phyloP scores from a whole-genome alignment of 345 rosid species.

The Reutealis trisperma region DNA sequence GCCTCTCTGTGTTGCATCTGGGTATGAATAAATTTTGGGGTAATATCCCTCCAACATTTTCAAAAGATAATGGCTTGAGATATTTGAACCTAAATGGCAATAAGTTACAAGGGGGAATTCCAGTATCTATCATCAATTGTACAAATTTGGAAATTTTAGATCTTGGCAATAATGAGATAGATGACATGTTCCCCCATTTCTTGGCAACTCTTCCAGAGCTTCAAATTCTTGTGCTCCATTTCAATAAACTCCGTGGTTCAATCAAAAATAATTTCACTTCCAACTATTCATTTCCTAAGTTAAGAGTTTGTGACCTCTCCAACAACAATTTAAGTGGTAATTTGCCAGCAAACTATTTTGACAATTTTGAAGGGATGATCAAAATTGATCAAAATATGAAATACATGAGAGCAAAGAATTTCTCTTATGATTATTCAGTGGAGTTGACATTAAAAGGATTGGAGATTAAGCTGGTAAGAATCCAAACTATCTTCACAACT shows the following conservation, averaged over 20 bases:
- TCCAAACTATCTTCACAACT: neutral
- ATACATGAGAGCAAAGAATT: neutral
- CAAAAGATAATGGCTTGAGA: neutral
- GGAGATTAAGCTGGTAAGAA: neutral
- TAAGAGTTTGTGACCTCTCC: constrained; percentile 33
- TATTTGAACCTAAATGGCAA: neutral
- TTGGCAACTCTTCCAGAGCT: constrained; percentile 24
- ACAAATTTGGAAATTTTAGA: constrained; percentile 27
- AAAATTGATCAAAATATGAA: neutral
- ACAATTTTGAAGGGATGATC: neutral
- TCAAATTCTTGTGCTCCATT: constrained; percentile 24
- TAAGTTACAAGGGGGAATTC: constrained; percentile 18
- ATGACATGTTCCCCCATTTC: constrained; percentile 33
- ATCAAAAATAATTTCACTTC: neutral
- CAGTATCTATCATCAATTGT: constrained; percentile 25
- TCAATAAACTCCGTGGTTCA: constrained; percentile 31
- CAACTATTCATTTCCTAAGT: constrained; percentile 1
- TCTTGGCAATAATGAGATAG: constrained; percentile 31
- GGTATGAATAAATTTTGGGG: constrained; percentile 1
- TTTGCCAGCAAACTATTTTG: constrained; percentile 3
- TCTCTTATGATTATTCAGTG: constrained; percentile 3
- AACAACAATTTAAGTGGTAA: constrained; percentile 32
- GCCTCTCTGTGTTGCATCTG: neutral
- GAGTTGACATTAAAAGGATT: neutral
- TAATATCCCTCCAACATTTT: neutral